Percentiles rank a stretch among this genome's conserved stretches.
phyloP scores from a whole-genome alignment of 2,329 filamentous ascomycete species.

The Neurospora sp. region DNA sequence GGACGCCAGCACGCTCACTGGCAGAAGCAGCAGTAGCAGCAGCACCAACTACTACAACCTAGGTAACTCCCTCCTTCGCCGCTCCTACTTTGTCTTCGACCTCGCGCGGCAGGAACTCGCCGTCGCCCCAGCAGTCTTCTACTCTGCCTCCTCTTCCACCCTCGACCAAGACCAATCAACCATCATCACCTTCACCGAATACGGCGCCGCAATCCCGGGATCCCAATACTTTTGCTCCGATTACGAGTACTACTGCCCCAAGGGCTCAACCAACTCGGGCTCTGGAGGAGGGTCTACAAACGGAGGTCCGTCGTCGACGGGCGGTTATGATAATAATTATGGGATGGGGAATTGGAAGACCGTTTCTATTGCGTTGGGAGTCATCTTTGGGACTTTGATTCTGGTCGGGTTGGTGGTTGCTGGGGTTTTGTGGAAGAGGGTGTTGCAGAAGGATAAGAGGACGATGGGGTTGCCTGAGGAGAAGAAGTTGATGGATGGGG shows the following conservation, averaged over 20 bases:
- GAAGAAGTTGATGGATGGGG: not conserved
- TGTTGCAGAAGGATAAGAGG: not conserved
- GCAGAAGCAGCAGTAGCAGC: not conserved
- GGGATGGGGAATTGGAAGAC: not conserved
- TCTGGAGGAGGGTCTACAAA: not conserved
- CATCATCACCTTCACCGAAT: not conserved
- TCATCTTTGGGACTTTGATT: not conserved
- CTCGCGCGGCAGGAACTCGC: conserved; percentile 23
- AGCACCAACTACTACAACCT: conserved; percentile 11
- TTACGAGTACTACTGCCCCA: not conserved
- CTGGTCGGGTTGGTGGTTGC: not conserved
- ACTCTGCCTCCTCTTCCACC: not conserved
- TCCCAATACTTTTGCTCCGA: not conserved
- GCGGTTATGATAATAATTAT: not conserved
- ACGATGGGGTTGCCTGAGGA: not conserved
- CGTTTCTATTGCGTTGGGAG: not conserved
- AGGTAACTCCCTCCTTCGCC: conserved; percentile 20
- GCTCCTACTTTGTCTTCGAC: conserved; percentile 26
- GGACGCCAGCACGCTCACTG: not conserved
- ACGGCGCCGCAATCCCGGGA: not conserved
- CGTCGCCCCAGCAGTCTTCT: conserved; percentile 14
- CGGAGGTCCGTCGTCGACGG: not conserved
- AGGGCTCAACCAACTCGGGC: not conserved
- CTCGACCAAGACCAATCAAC: not conserved
- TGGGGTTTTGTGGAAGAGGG: not conserved